Evolutionary conservation across 768 basidiomycete species (phyloP).

Genomic region (Mycena venus): DNA sequence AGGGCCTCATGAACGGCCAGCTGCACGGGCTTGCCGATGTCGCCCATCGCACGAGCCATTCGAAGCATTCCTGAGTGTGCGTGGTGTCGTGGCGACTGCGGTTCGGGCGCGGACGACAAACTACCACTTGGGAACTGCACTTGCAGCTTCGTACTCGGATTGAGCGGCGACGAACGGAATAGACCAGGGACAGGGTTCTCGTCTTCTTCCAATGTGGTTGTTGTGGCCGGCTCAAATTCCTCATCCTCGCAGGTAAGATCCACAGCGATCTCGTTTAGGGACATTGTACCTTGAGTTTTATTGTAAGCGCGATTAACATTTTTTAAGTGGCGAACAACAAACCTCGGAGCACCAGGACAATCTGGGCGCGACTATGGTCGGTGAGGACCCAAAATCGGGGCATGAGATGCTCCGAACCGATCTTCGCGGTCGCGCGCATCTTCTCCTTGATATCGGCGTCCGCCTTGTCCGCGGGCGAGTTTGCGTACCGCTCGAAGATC

Average conservation of each 20-base stretch:
- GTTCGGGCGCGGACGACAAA: constrained; percentile 26
- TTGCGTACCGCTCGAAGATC: constrained; percentile 79
- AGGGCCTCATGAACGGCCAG: constrained; percentile 80
- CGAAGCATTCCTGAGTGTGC: constrained; percentile 88
- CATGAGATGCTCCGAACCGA: constrained; percentile 79
- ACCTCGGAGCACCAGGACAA: constrained; percentile 84
- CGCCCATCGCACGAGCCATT: constrained; percentile 86
- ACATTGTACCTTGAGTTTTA: constrained; percentile 77
- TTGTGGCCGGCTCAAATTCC: constrained; percentile 69
- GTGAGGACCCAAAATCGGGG: constrained; percentile 91
- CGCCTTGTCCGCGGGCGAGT: constrained; percentile 42
- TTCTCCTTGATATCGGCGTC: constrained; percentile 54
- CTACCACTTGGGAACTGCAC: constrained; percentile 18
- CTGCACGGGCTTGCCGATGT: constrained; percentile 81
- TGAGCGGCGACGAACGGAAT: constrained; percentile 49
- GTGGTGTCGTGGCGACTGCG: constrained; percentile 58
- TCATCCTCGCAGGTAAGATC: constrained; percentile 87
- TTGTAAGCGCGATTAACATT: not conserved
- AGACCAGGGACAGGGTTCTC: constrained; percentile 51
- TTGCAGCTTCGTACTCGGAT: constrained; percentile 23
- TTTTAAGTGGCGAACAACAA: constrained; percentile 18
- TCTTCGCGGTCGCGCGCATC: constrained; percentile 70
- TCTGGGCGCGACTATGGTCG: constrained; percentile 79
- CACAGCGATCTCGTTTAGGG: constrained; percentile 87
- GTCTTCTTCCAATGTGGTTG: constrained; percentile 47